Percentiles rank a stretch among this genome's conserved stretches.
These are phyloP conservation scores for Haplosporangium sp. DNA, from an alignment of 371 early-diverging fungal genomes.

Conservation along the genomic window DNA sequence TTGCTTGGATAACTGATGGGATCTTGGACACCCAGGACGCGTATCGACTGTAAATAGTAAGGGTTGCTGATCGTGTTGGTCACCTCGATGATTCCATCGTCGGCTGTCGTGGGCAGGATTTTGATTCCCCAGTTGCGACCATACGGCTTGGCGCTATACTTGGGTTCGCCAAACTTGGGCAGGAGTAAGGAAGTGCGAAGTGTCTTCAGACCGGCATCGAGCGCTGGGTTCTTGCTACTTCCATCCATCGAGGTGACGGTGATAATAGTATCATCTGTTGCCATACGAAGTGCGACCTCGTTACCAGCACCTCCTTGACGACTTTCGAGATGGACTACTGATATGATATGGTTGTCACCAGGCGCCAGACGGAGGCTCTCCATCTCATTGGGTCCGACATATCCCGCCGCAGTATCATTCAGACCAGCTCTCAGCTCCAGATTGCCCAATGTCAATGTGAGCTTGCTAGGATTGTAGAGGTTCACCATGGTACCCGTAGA, in stretches of 20 bases:
- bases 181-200: neutral
- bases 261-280: neutral
- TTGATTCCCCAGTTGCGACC: conserved; percentile 1
- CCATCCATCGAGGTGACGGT: neutral
- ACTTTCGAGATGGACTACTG: neutral
- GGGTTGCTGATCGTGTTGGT: conserved; percentile 16
- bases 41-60: neutral
- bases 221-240: conserved; percentile 12
- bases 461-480: conserved; percentile 35
- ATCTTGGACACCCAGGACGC: no score
- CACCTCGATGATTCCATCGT: conserved; percentile 7
- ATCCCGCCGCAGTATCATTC: neutral
- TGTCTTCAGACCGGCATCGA: conserved; percentile 16
- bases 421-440: conserved; percentile 5
- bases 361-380: conserved; percentile 7
- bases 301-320: neutral
- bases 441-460: conserved; percentile 28
- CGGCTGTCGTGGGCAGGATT: neutral
- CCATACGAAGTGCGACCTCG: neutral
- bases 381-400: conserved; percentile 15
- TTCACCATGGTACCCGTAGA: neutral
- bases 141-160: neutral
- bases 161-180: neutral
- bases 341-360: conserved; percentile 10
- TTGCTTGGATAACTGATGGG: no score